phyloP scores from a whole-genome alignment of 2,329 filamentous ascomycete species.

The Ceratocystis eucalypticola region DNA sequence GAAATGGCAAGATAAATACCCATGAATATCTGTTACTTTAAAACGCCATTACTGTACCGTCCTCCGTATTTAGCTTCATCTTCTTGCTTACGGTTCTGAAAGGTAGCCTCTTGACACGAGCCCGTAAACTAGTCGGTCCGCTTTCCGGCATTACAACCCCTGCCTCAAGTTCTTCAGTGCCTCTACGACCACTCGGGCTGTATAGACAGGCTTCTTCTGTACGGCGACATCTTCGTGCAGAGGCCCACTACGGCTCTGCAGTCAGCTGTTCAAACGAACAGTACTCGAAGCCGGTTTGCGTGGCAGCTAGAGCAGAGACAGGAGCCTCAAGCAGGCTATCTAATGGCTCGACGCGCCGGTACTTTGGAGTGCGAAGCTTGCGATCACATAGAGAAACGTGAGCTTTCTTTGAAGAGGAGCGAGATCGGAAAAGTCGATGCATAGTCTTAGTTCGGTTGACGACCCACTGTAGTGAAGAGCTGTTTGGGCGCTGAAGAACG shows the following conservation, averaged over 20 bases:
- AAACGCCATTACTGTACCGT: too few species aligned
- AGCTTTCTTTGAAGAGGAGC: background rate
- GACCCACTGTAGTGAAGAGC: too few species aligned
- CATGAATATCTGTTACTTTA: too few species aligned
- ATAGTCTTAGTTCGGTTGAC: background rate
- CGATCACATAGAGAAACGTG: background rate
- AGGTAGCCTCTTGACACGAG: background rate
- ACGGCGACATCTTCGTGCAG: background rate
- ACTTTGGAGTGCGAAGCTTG: background rate
- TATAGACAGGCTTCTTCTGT: background rate
- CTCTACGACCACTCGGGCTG: background rate
- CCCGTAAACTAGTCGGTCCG: background rate
- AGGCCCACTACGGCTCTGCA: constrained; percentile 7
- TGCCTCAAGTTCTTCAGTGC: background rate
- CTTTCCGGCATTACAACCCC: background rate
- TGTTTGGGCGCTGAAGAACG: too few species aligned
- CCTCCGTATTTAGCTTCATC: background rate
- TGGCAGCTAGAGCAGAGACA: background rate
- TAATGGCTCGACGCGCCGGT: background rate
- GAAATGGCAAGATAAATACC: too few species aligned
- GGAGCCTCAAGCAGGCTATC: background rate
- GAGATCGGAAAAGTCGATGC: background rate
- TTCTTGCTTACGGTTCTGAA: background rate
- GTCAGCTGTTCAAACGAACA: constrained; percentile 3
- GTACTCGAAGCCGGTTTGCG: background rate